A percentile compares a stretch with the other conserved stretches of the same genome.
Conservation (phyloP, 495 filamentous ascomycete species). For the Tuber aestivum region DNA sequence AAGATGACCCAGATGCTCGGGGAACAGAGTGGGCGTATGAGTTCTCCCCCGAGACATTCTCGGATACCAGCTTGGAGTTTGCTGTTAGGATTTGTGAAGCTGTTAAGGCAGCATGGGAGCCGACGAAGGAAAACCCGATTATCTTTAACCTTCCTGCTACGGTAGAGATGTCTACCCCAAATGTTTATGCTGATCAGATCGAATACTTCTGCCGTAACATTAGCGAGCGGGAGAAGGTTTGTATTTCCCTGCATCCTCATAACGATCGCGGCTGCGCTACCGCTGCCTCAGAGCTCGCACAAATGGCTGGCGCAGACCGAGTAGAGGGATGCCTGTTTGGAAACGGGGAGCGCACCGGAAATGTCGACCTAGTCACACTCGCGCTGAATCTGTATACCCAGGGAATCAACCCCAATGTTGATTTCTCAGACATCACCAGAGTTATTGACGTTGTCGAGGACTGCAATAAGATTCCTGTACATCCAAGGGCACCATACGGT, state of each 20-base stretch:
- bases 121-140: conserved; percentile 72
- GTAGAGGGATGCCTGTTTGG: conserved; percentile 95
- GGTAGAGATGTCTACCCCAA: conserved; percentile 92
- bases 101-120: conserved; percentile 92
- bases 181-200: conserved; percentile 93
- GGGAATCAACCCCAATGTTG: conserved; percentile 78
- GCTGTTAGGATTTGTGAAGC: conserved; percentile 82
- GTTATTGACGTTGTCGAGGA: conserved; percentile 88
- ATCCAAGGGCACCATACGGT: conserved; percentile 81
- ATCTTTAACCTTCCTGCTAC: conserved; percentile 98
- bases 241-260: conserved; percentile 81
- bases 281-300: conserved; percentile 83
- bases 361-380: conserved; percentile 91
- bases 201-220: conserved; percentile 89
- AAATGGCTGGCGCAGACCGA: conserved; percentile 95
- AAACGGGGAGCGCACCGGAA: conserved; percentile 92
- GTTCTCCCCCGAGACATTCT: conserved; percentile 96
- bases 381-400: conserved; percentile 96
- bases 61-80: conserved; percentile 79
- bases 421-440: conserved; percentile 83
- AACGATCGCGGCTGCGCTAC: conserved; percentile 90
- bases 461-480: conserved; percentile 91
- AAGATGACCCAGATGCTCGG: conserved; percentile 73
- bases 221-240: conserved; percentile 71
- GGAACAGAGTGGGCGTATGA: conserved; percentile 90